Conservation (phyloP, 805 yeast species). For the Metschnikowia chrysomelidarum region DNA sequence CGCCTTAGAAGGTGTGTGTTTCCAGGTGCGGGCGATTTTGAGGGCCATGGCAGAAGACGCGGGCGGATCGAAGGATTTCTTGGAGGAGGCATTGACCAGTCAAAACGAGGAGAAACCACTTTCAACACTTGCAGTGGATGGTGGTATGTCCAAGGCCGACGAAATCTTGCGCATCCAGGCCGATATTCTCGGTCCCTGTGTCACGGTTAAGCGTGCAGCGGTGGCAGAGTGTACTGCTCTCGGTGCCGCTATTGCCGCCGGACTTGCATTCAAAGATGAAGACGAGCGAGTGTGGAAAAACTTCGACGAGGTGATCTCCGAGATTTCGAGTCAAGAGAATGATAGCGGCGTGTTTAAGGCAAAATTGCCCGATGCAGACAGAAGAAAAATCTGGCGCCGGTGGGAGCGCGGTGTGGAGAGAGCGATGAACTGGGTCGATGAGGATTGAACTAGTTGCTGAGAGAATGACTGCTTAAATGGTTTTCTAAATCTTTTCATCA, state of each 20-base stretch:
- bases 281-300: slow-evolving; percentile 69
- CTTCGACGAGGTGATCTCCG: slow-evolving; percentile 60
- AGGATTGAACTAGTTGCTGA: too few species aligned
- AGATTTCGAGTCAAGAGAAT: slow-evolving; percentile 33
- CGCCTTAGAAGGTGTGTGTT: slow-evolving; percentile 92
- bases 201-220: slow-evolving; percentile 74
- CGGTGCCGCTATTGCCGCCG: slow-evolving; percentile 97
- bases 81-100: slow-evolving; percentile 49
- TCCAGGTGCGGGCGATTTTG: slow-evolving; percentile 86
- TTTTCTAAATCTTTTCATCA: too few species aligned
- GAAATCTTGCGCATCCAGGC: slow-evolving; percentile 94
- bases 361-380: slow-evolving; percentile 51
- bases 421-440: slow-evolving; percentile 76
- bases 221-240: slow-evolving; percentile 91
- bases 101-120: slow-evolving; percentile 47
- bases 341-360: slow-evolving; percentile 32
- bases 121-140: slow-evolving; percentile 74
- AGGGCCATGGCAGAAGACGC: slow-evolving; percentile 88
- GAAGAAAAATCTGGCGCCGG: slow-evolving; percentile 62
- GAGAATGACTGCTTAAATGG: too few species aligned
- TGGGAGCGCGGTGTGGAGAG: slow-evolving; percentile 88
- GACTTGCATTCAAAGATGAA: slow-evolving; percentile 52
- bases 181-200: slow-evolving; percentile 85
- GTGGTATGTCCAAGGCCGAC: slow-evolving; percentile 91
- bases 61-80: slow-evolving; percentile 57